Evolutionary conservation across 2,329 filamentous ascomycete species (phyloP).

Genomic region (Juglanconis sp.): DNA sequence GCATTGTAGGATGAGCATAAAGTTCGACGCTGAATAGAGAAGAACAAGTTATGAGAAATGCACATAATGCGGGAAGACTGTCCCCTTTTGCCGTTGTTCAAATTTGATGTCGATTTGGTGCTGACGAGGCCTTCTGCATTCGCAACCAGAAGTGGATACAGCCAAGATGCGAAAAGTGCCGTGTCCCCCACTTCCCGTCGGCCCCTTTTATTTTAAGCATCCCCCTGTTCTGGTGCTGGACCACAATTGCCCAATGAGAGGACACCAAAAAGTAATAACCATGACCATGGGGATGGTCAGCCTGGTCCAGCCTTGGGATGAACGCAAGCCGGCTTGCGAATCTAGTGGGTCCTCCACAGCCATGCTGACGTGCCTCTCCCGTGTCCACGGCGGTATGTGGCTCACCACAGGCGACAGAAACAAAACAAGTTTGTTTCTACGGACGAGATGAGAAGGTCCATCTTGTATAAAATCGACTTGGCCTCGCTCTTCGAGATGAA

Average conservation of each 20-base stretch:
- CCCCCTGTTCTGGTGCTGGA: background rate
- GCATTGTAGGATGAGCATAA: no score
- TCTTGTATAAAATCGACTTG: no score
- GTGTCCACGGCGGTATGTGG: no score
- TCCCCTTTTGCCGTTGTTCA: no score
- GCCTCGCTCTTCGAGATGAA: no score
- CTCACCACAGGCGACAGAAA: no score
- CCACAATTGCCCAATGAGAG: background rate
- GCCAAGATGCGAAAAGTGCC: background rate
- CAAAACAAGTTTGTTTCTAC: no score
- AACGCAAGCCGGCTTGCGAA: background rate
- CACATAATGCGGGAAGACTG: no score
- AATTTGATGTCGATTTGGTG: background rate
- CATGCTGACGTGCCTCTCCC: background rate
- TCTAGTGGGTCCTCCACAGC: background rate
- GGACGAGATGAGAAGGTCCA: no score
- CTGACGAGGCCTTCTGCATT: background rate
- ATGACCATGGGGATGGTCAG: no score
- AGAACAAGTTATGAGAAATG: no score
- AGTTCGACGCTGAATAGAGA: no score
- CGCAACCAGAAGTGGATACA: background rate
- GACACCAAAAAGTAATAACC: background rate
- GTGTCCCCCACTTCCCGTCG: background rate
- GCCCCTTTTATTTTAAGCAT: background rate
- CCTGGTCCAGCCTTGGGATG: background rate